Evolutionary conservation across 345 rosid species (phyloP), one percentile per base, ranked within the genome.

Genomic region (Bretschneidera sinensis): DNA sequence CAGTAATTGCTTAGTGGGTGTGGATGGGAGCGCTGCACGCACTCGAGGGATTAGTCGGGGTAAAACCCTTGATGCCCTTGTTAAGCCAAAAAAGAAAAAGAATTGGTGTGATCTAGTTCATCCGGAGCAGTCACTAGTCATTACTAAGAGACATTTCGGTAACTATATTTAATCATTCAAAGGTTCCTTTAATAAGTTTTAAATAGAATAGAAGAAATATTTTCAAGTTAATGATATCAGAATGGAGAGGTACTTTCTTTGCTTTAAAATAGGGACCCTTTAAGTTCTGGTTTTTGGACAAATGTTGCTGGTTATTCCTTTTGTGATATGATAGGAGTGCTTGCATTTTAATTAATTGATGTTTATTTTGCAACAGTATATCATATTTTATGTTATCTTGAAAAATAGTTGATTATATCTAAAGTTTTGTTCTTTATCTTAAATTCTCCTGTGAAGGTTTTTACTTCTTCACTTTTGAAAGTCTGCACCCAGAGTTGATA

Each of bases 401-500:
- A 1, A 17, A 17, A 14, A 17, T 48, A 4, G 13, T n/a, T 48
- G 22, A 17, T 48, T 18, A 19, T 17, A 11, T 45, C 3, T 11
- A 17, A 17, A 45, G 16, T 4, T 5, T 48, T 24, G n/a, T n/a
- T n/a, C n/a, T n/a, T n/a, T n/a, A n/a, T 34, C 48, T 54, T 64
- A 21, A 52, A 63, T 57, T 63, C 43, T 52, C 66, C 59, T 64
- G 21, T 63, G n/a, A 67, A 67, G 78, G 82, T 63, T 62, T 23
- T 16, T n/a, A n/a, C n/a, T n/a, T n/a, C n/a, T 21, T 16, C 56
- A 19, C 48, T 67, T 56, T 54, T 63, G 49, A 66, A 67, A 62
- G 55, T 52, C 58, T 55, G 24, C 61, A 24, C 23, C 63, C 61
- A 39, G 33, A 56, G n/a, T 59, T 56, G 22, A 45, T 60, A 51